Percentiles rank a stretch among this genome's conserved stretches.
Evolutionary conservation across 768 basidiomycete genomes (phyloP).

Genomic region (Russula ochroleuca): DNA sequence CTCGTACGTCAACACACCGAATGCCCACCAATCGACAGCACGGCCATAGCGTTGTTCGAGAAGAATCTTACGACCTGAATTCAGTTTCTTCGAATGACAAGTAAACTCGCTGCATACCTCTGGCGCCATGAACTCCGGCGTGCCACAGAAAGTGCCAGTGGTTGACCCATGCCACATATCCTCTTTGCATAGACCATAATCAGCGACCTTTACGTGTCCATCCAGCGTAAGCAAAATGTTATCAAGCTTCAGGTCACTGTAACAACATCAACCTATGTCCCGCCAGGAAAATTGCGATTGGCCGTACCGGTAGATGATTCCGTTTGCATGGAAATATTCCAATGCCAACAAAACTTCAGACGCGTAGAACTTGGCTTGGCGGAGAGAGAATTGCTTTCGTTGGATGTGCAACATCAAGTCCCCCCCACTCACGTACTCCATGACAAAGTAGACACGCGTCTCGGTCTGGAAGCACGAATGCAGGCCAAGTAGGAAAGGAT

Average conservation of each 20-base stretch:
- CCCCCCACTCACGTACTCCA: conserved; percentile 99
- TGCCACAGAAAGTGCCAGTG: conserved; percentile 98
- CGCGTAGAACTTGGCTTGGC: conserved; percentile 98
- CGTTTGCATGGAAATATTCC: conserved; percentile 97
- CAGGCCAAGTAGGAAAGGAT: conserved; percentile 93
- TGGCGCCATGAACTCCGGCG: conserved; percentile 99
- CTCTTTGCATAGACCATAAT: conserved; percentile 98
- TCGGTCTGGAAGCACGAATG: conserved; percentile 99
- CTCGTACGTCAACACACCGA: conserved; percentile 97
- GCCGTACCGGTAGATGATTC: conserved; percentile 94
- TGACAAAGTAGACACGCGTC: conserved; percentile 98
- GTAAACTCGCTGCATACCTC: conserved; percentile 57
- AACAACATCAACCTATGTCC: background rate
- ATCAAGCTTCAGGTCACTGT: conserved; percentile 93
- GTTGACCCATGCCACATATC: conserved; percentile 97
- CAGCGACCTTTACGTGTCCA: conserved; percentile 97
- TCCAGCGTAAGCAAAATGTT: conserved; percentile 96
- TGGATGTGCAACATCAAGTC: conserved; percentile 99
- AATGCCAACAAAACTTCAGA: conserved; percentile 92
- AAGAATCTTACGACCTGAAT: conserved; percentile 61
- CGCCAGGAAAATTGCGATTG: background rate
- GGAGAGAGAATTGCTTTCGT: conserved; percentile 95
- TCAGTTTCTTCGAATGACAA: background rate
- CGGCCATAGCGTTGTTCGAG: conserved; percentile 99
- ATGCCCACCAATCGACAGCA: conserved; percentile 99